Percentiles rank a stretch among this genome's conserved stretches.
These are phyloP conservation scores for Pseudonitzschia delicatissima DNA, from an alignment of 108 stramenopile genomes.

Conservation along the genomic window DNA sequence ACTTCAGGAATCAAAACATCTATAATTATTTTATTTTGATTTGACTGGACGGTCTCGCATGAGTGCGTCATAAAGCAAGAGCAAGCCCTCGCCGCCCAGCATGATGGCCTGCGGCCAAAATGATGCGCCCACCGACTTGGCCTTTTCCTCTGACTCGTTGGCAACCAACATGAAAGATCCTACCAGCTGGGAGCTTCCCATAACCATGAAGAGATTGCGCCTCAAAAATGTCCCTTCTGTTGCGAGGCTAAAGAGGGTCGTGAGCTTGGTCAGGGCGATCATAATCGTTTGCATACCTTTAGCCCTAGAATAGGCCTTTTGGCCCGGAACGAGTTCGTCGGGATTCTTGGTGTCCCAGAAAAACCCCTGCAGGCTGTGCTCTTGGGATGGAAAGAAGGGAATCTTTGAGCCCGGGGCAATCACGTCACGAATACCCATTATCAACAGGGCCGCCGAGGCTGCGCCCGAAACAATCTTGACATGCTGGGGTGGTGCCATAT, in stretches of 20 bases:
- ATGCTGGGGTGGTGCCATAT: background rate
- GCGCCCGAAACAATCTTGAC: constrained; percentile 3
- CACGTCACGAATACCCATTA: background rate
- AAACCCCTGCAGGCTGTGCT: background rate
- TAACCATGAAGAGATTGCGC: background rate
- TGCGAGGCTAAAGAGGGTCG: background rate
- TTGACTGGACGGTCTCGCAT: constrained; percentile 3
- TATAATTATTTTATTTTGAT: background rate
- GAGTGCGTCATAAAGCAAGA: background rate
- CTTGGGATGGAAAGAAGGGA: background rate
- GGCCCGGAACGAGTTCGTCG: background rate
- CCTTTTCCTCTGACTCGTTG: background rate
- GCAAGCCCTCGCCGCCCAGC: background rate
- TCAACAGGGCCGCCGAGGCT: background rate
- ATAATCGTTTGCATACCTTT: background rate
- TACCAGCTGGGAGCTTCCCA: background rate
- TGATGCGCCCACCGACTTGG: background rate
- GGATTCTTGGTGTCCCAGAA: background rate
- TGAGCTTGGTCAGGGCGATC: background rate
- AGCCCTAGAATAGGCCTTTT: background rate
- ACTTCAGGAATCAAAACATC: background rate
- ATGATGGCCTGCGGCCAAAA: background rate
- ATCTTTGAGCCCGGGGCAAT: background rate
- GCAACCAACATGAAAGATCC: background rate
- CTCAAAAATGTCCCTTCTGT: constrained; percentile 1